Percentiles rank a stretch among this genome's conserved stretches.
phyloP scores from a whole-genome alignment of 202 grass and related monocot species.

The Digitaria exilis region DNA sequence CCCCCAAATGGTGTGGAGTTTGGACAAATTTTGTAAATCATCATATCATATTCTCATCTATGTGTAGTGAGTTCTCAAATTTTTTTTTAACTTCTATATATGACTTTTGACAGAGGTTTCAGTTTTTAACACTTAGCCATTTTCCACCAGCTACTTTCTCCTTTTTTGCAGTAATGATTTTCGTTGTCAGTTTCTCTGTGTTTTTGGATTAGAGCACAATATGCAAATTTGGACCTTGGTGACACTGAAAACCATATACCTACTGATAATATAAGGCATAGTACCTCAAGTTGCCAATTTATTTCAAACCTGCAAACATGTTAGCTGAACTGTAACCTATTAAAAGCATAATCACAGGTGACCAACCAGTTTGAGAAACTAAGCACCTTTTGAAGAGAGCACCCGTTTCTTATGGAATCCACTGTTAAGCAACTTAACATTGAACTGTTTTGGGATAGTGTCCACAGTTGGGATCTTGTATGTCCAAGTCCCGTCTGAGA shows the following conservation, averaged over 20 bases:
- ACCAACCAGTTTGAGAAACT: neutral
- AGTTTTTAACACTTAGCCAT: neutral
- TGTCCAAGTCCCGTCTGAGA: slow-evolving; percentile 84
- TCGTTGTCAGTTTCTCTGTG: neutral
- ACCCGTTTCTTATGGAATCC: slow-evolving; percentile 80
- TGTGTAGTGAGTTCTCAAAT: neutral
- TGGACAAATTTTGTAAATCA: neutral
- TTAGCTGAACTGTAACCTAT: neutral
- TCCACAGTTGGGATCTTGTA: slow-evolving; percentile 92
- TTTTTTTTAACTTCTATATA: neutral
- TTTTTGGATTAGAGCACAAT: neutral
- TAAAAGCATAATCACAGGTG: slow-evolving; percentile 30
- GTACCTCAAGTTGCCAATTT: neutral
- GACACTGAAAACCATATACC: neutral
- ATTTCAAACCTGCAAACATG: neutral
- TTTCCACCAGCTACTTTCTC: slow-evolving; percentile 24
- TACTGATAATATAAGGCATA: neutral
- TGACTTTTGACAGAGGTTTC: neutral
- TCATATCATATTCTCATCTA: neutral
- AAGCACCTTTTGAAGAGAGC: slow-evolving; percentile 86
- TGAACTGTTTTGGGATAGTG: slow-evolving; percentile 84
- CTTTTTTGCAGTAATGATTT: neutral
- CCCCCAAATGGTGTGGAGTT: neutral
- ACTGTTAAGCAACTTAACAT: slow-evolving; percentile 76
- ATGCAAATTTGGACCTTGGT: neutral